A percentile compares a stretch with the other conserved stretches of the same genome.
phyloP scores from a whole-genome alignment of 2,329 filamentous ascomycete genomes.

The Hawksworthiomyces lignivorus region DNA sequence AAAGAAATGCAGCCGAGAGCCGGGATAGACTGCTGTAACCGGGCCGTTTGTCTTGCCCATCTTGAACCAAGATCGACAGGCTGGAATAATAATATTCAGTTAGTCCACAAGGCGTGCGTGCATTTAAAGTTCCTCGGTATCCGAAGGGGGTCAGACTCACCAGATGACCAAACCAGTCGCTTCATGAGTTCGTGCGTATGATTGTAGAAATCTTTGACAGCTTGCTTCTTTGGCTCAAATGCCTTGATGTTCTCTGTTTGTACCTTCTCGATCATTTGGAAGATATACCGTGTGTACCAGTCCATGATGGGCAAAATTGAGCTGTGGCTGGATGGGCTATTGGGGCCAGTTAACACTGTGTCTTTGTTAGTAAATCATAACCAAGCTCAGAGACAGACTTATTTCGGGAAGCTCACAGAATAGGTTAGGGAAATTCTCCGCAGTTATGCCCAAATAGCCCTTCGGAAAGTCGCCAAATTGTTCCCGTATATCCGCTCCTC shows the following conservation, averaged over 20 bases:
- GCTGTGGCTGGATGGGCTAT: slow-evolving; percentile 15
- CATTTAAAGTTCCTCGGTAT: too few relatives aligned
- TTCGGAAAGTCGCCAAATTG: slow-evolving; percentile 49
- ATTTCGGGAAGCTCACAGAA: slow-evolving; percentile 18
- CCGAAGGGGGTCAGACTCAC: too few relatives aligned
- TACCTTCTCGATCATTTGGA: slow-evolving; percentile 18
- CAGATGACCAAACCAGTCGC: slow-evolving; percentile 20
- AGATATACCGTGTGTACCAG: slow-evolving; percentile 24
- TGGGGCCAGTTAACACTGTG: slow-evolving; percentile 16
- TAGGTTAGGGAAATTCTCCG: slow-evolving; percentile 24
- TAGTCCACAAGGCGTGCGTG: too few relatives aligned
- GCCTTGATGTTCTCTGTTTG: slow-evolving; percentile 24
- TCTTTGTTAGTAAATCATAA: not conserved
- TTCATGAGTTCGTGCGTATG: slow-evolving; percentile 22
- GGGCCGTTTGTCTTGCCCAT: slow-evolving; percentile 16
- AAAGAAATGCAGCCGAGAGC: slow-evolving; percentile 17
- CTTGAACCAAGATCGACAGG: slow-evolving; percentile 22
- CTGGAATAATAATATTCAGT: too few relatives aligned
- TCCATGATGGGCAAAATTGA: slow-evolving; percentile 19
- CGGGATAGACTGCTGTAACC: slow-evolving; percentile 17
- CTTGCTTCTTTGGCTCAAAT: slow-evolving; percentile 18
- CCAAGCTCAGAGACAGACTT: too few relatives aligned
- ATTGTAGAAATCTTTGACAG: slow-evolving; percentile 23
- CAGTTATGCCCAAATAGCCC: slow-evolving; percentile 21
- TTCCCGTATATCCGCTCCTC: not conserved